phyloP scores from a whole-genome alignment of 495 filamentous ascomycete genomes.

The Xylaria palmicola region DNA sequence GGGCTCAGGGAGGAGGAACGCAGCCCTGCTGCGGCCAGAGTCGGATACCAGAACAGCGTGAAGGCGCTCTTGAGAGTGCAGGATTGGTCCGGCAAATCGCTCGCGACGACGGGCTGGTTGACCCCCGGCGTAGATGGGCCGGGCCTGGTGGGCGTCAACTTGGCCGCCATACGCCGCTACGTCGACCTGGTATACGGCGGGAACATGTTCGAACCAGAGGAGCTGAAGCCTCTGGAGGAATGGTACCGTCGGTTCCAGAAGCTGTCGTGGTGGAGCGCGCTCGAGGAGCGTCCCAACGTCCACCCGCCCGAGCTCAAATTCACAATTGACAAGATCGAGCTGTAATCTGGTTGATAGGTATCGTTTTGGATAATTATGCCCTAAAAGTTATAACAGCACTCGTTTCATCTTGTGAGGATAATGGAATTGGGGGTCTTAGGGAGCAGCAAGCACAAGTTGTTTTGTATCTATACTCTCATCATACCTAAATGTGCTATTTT shows the following conservation, averaged over 20 bases:
- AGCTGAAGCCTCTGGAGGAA: constrained; percentile 1
- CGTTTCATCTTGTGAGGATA: neutral
- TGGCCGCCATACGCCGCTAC: neutral
- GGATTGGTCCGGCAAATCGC: neutral
- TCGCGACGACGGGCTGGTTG: constrained; percentile 7
- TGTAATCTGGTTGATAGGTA: neutral
- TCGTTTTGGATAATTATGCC: neutral
- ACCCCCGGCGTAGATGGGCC: neutral
- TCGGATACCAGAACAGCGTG: neutral
- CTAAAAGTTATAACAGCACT: neutral
- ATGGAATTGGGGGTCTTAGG: too few species aligned
- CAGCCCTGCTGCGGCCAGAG: neutral
- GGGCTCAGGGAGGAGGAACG: neutral
- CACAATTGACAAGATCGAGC: neutral
- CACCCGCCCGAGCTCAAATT: neutral
- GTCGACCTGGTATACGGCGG: neutral
- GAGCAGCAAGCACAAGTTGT: too few species aligned
- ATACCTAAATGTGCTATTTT: too few species aligned
- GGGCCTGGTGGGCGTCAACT: neutral
- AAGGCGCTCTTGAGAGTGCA: neutral
- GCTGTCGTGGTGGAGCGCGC: neutral
- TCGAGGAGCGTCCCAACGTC: constrained; percentile 1
- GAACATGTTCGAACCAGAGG: neutral
- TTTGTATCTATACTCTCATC: too few species aligned
- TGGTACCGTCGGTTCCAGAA: neutral